Evolutionary conservation across 2,329 filamentous ascomycete species (phyloP), one percentile per base, ranked within the genome.

Genomic region (Aspergillus flavus): DNA sequence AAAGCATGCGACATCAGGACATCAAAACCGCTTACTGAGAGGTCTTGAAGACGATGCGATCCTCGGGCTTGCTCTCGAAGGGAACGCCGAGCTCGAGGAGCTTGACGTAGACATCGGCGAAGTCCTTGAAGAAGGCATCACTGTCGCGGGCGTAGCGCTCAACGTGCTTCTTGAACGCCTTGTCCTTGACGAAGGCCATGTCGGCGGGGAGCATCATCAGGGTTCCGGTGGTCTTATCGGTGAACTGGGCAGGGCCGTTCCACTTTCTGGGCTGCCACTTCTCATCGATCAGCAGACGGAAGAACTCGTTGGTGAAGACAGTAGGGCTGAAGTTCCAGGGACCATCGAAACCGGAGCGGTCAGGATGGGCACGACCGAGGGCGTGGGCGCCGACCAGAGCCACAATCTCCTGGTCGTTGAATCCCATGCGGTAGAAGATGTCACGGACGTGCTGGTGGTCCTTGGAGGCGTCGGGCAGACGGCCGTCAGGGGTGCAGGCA

Each of bases 121-220:
- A 99, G 78, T 98, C 94, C 80, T 90, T 90, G 87, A 98, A 98
- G 87, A 97, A 99, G 58, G 84, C 83, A 61, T 93, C 91, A 79
- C 92, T 92, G 81, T 97, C 92, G 84, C 92, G 92, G 74, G 94
- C 94, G 77, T 97, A 98, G 78, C 89, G 88, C 80, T 96, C 89
- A 34, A 94, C 92, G 73, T 87, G 89, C 75, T 87, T 83, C 81
- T 86, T 88, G 85, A 98, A 96, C 69, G 84, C 84, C 86, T 94
- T 94, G 82, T 98, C 94, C 82, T 94, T 87, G 75, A 96, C 82
- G 61, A 98, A 84, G 61, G 90, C 91, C 81, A 96, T 89, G 76
- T 99, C 94, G 68, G 93, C 91, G 59, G 95, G 95, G 79, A 99
- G 84, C 94, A 99, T 98, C 95, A 99, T 98, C 72, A 98, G 83